These are phyloP conservation scores for Ilyonectria robusta DNA, from an alignment of 2,329 filamentous ascomycete genomes.

Conservation along the genomic window DNA sequence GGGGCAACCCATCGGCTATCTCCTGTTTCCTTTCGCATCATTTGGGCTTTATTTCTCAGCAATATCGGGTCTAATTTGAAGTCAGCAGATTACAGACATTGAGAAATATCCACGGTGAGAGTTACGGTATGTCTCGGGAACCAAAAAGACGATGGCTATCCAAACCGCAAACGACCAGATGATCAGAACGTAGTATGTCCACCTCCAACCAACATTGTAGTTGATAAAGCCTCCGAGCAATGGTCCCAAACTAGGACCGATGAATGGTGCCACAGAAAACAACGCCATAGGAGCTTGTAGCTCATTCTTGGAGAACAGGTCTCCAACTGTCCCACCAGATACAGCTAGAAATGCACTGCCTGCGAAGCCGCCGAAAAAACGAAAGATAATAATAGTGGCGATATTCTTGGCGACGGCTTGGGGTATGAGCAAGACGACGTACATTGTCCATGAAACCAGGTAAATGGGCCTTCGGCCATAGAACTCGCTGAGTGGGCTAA, in stretches of 20 bases:
- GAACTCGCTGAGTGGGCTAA: slow-evolving; percentile 79
- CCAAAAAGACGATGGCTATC: slow-evolving; percentile 75
- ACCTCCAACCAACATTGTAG: slow-evolving; percentile 80
- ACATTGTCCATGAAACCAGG: slow-evolving; percentile 79
- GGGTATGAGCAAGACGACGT: slow-evolving; percentile 85
- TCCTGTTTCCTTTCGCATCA: too few species aligned
- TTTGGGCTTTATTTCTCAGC: too few species aligned
- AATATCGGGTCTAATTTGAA: too few species aligned
- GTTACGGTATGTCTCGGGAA: slow-evolving; percentile 83
- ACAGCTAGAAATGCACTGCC: slow-evolving; percentile 80
- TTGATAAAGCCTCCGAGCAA: slow-evolving; percentile 87
- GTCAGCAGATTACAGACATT: too few species aligned
- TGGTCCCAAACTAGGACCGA: slow-evolving; percentile 71
- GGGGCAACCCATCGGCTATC: too few species aligned
- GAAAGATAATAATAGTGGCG: slow-evolving; percentile 81
- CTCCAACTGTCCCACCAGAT: slow-evolving; percentile 87
- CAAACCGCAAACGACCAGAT: slow-evolving; percentile 82
- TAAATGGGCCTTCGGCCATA: slow-evolving; percentile 89
- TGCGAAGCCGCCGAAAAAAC: slow-evolving; percentile 83
- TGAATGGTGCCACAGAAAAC: slow-evolving; percentile 77
- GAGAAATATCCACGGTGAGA: too few species aligned
- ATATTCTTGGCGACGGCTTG: slow-evolving; percentile 87
- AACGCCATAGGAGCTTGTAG: slow-evolving; percentile 88
- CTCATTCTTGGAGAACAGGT: slow-evolving; percentile 78
- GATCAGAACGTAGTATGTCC: slow-evolving; percentile 87